Evolutionary conservation across 148 eudicot genomes (phyloP).

Genomic region (Bassia scoparia): DNA sequence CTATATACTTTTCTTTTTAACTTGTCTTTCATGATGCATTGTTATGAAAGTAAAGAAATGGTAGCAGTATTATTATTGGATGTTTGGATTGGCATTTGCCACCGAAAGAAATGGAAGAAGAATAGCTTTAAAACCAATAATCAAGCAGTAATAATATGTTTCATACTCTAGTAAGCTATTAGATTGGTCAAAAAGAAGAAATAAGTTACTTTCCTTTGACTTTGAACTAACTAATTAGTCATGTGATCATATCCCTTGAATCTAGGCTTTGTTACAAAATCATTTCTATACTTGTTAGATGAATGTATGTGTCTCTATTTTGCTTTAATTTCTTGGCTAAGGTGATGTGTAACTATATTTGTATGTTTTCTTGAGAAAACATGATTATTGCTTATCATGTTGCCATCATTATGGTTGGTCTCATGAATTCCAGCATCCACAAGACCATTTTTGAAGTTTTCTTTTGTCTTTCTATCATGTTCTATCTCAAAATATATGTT

Average conservation of each 20-base stretch:
- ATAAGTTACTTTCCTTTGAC: background rate
- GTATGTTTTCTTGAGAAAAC: background rate
- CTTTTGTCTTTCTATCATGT: too few species aligned
- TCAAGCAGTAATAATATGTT: background rate
- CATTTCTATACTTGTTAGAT: background rate
- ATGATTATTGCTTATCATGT: conserved; percentile 14
- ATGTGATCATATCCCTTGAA: conserved; percentile 18
- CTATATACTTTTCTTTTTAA: too few species aligned
- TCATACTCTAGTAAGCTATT: background rate
- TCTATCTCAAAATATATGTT: too few species aligned
- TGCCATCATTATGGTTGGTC: conserved; percentile 8
- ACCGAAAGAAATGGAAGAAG: conserved; percentile 6
- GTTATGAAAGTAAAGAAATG: too few species aligned
- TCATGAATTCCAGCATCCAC: conserved; percentile 9
- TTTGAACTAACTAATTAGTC: background rate
- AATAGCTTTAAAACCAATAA: conserved; percentile 1
- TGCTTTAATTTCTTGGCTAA: background rate
- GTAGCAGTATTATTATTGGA: too few species aligned
- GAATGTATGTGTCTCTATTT: too few species aligned
- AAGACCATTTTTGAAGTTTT: background rate
- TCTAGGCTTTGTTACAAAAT: conserved; percentile 5
- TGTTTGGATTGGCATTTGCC: too few species aligned
- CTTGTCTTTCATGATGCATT: too few species aligned
- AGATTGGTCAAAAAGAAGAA: background rate
- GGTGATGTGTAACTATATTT: background rate